Conservation (phyloP, 192 early-diverging fungal species). For the Coemansia sp. region DNA sequence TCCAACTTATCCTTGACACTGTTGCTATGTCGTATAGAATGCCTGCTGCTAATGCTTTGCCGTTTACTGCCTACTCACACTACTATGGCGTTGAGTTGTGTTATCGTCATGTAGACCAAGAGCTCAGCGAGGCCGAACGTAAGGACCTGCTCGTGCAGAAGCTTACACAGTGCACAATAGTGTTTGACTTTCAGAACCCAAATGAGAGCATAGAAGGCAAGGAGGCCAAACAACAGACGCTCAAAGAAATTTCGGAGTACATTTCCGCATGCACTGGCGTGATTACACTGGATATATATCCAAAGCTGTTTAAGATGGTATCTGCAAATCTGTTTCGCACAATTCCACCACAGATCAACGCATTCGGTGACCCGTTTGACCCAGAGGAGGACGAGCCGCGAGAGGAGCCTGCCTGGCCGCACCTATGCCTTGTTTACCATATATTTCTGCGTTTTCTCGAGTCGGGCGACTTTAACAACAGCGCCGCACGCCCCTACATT, state of each 20-base stretch:
- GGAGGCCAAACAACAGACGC: slow-evolving; percentile 89
- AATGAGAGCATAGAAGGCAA: slow-evolving; percentile 88
- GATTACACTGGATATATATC: slow-evolving; percentile 86
- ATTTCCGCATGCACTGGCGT: slow-evolving; percentile 85
- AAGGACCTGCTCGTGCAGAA: slow-evolving; percentile 89
- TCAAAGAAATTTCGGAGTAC: slow-evolving; percentile 92
- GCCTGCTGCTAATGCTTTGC: slow-evolving; percentile 10
- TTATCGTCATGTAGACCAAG: slow-evolving; percentile 53
- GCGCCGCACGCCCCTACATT: slow-evolving; percentile 93
- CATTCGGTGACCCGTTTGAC: slow-evolving; percentile 94
- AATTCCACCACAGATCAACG: slow-evolving; percentile 93
- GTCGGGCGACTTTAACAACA: slow-evolving; percentile 96
- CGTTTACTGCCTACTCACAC: not conserved
- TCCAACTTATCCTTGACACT: too few relatives aligned
- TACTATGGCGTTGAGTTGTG: not conserved
- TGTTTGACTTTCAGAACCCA: slow-evolving; percentile 96
- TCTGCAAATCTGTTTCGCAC: slow-evolving; percentile 93
- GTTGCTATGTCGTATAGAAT: slow-evolving; percentile 1
- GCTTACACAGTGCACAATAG: slow-evolving; percentile 83
- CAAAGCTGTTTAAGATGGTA: slow-evolving; percentile 94
- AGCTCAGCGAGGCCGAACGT: slow-evolving; percentile 77
- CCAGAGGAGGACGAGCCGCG: slow-evolving; percentile 99
- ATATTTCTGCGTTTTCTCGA: slow-evolving; percentile 98
- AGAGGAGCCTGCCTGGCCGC: slow-evolving; percentile 95
- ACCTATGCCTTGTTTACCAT: slow-evolving; percentile 96